Evolutionary conservation across 1,139 yeast genomes (phyloP), one percentile per base, ranked within the genome.

Genomic region (Nakaseomyces nivariensis): DNA sequence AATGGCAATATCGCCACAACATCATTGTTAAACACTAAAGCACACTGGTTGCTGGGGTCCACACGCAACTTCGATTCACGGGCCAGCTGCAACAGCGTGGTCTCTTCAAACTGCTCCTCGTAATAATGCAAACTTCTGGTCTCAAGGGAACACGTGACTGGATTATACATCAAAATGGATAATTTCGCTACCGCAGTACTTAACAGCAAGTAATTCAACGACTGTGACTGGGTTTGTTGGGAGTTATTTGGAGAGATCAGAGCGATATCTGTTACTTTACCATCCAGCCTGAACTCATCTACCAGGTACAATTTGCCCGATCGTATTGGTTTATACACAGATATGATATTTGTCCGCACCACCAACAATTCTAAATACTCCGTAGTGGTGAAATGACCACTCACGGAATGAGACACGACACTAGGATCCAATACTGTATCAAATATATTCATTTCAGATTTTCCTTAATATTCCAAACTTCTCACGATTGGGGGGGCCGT

Each of bases 121-220:
- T 90, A 92, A 64, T 78, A 88, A 67, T 92, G 99, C 50, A 92
- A 72, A 48, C 96, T 86, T 3, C 81, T 76, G 0, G 97, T 88
- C 22, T 77, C 72, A 11, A 92, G 73, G 0, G 76, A 60, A 53
- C 78, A 73, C 13, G 62, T 64, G 7, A 63, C 67, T 9, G 70
- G 69, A 61, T 88, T 84, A 89, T 96, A 92, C 53, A 75, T 74
- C 29, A 92, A 70, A 40, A 90, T 69, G 1, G 95, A 85, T 49
- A 88, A 64, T 64, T 90, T 90, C 26, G 97, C 96, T 51, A 71
- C 72, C 54, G 81, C 78, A 37, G 95, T 85, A 10, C 89, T 72
- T 2, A 92, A 72, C 4, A 85, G 67, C 41, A 92, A 60, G 55
- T 79, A 81, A 58, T 87, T 90, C 49, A 78, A 17, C 4, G 33